phyloP scores from a whole-genome alignment of 805 yeast species.

The Myxozyma udenii region DNA sequence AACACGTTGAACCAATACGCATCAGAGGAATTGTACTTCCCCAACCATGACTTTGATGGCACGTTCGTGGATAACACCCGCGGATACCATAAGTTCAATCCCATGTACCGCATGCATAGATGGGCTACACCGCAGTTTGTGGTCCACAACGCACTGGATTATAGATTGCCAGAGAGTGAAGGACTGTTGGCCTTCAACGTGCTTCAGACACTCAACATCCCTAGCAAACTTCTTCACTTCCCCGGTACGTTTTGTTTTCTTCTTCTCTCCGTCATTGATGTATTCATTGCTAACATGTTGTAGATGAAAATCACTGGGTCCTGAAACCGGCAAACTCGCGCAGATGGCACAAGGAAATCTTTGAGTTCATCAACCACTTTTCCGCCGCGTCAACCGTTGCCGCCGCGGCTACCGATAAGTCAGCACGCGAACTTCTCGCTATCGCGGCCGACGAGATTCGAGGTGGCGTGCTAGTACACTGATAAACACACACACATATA shows the following conservation, averaged over 20 bases:
- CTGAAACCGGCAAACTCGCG: constrained; percentile 33
- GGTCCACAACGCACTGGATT: constrained; percentile 32
- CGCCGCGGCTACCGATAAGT: neutral
- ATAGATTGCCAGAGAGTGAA: constrained; percentile 33
- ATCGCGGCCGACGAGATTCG: neutral
- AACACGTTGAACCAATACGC: constrained; percentile 30
- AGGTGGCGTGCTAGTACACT: neutral
- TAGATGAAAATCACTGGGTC: constrained; percentile 34
- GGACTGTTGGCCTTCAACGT: constrained; percentile 33
- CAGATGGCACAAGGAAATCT: constrained; percentile 34
- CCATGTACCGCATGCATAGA: constrained; percentile 28
- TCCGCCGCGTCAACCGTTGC: constrained; percentile 1
- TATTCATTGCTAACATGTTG: neutral
- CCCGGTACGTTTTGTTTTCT: constrained; percentile 17
- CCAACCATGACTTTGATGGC: constrained; percentile 33
- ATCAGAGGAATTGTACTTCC: constrained; percentile 33
- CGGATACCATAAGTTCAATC: constrained; percentile 31
- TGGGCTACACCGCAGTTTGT: constrained; percentile 35
- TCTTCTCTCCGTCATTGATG: neutral
- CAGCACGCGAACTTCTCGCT: neutral
- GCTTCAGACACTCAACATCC: constrained; percentile 29
- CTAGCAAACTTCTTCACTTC: constrained; percentile 31
- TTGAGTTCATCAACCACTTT: constrained; percentile 24
- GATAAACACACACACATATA: neutral
- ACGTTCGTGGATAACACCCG: constrained; percentile 28